Conservation (phyloP, 805 yeast species). For the Cyberlindnera nakhonratchasimensis region DNA sequence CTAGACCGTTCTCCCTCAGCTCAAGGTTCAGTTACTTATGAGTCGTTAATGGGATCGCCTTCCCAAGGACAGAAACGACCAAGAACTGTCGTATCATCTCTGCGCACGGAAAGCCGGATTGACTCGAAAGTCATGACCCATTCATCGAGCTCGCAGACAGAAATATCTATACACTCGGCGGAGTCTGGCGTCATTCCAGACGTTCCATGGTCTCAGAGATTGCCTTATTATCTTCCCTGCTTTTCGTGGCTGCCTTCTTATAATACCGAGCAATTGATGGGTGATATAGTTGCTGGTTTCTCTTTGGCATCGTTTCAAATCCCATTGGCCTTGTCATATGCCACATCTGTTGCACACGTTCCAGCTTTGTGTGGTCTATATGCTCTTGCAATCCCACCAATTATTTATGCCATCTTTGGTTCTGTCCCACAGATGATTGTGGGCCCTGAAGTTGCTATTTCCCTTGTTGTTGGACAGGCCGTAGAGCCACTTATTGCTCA, state of each 20-base stretch:
- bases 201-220: conserved; percentile 23
- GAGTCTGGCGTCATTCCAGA: conserved; percentile 6
- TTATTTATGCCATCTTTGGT: conserved; percentile 74
- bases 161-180: conserved; percentile 12
- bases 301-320: conserved; percentile 89
- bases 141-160: conserved; percentile 10
- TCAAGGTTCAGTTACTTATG: conserved; percentile 8
- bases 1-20: conserved; percentile 7
- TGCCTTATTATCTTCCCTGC: conserved; percentile 67
- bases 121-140: background rate
- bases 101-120: background rate
- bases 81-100: conserved; percentile 19
- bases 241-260: conserved; percentile 65
- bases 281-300: conserved; percentile 79
- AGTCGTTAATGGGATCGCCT: conserved; percentile 11
- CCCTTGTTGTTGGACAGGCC: conserved; percentile 77
- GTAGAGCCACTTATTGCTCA: conserved; percentile 53
- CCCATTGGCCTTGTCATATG: conserved; percentile 71
- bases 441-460: conserved; percentile 89
- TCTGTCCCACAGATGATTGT: conserved; percentile 87
- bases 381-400: conserved; percentile 73
- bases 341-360: conserved; percentile 78
- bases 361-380: conserved; percentile 79
- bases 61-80: conserved; percentile 16
- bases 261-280: conserved; percentile 34